These are phyloP conservation scores for Aspergillus terreus DNA, from an alignment of 2,329 filamentous ascomycete species.

Conservation along the genomic window DNA sequence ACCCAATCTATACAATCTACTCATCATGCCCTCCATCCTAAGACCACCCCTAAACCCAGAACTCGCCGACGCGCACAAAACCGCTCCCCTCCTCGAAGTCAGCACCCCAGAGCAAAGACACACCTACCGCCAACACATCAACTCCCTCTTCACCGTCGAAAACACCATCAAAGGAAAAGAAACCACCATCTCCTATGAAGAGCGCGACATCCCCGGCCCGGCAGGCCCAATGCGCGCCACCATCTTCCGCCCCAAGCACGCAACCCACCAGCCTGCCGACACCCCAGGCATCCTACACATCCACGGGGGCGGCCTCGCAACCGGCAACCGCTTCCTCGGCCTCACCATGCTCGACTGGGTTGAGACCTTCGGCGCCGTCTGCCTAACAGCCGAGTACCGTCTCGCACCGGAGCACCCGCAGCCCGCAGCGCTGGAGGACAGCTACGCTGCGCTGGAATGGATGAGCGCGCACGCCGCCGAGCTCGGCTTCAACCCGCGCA, in stretches of 20 bases:
- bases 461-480: conserved; percentile 12
- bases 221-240: conserved; percentile 6
- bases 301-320: conserved; percentile 64
- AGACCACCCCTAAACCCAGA: too few species aligned
- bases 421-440: conserved; percentile 31
- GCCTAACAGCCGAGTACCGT: conserved; percentile 21
- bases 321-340: conserved; percentile 62
- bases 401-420: conserved; percentile 22
- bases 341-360: conserved; percentile 54
- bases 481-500: conserved; percentile 14
- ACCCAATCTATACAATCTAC: too few species aligned
- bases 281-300: conserved; percentile 60
- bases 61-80: too few species aligned
- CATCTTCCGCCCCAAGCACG: conserved; percentile 8
- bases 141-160: conserved; percentile 1
- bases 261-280: background rate
- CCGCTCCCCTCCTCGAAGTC: too few species aligned
- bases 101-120: too few species aligned
- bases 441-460: conserved; percentile 21
- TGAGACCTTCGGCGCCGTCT: conserved; percentile 50
- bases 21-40: too few species aligned
- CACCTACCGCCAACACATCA: too few species aligned
- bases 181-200: conserved; percentile 4
- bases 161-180: conserved; percentile 2
- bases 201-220: conserved; percentile 8